These are phyloP conservation scores for Bolboschoenus planiculmis DNA, from an alignment of 176 grass and related monocot species.

Conservation along the genomic window DNA sequence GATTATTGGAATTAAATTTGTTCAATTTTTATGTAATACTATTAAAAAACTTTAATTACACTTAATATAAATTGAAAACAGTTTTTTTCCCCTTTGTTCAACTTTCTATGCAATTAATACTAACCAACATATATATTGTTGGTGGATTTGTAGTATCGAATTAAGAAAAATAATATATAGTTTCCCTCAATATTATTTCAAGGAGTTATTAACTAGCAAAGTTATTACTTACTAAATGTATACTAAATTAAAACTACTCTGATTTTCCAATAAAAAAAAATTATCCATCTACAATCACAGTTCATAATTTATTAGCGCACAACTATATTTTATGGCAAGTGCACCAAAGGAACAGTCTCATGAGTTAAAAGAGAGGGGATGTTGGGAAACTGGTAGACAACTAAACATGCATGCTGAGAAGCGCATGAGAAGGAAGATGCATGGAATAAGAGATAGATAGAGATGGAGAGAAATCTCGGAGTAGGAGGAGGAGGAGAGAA, in stretches of 20 bases:
- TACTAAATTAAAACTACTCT: no score
- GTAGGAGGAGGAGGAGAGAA: constrained; percentile 14
- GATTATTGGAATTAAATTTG: no score
- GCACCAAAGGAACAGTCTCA: constrained; percentile 25
- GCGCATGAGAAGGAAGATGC: constrained; percentile 35
- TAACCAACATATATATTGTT: no score
- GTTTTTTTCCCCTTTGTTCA: no score
- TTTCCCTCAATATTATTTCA: no score
- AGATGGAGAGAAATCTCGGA: constrained; percentile 28
- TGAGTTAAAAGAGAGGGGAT: constrained; percentile 49
- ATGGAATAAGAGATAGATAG: constrained; percentile 30
- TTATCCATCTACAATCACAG: neutral
- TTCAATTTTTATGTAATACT: no score
- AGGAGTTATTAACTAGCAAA: neutral
- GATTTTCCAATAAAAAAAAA: no score
- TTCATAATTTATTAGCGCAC: neutral
- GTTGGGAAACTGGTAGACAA: constrained; percentile 65
- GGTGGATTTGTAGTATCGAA: no score
- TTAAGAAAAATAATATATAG: no score
- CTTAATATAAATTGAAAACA: no score
- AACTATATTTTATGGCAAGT: constrained; percentile 1
- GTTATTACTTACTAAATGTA: neutral
- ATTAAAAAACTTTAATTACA: no score
- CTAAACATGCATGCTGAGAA: constrained; percentile 34
- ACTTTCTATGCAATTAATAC: no score